Evolutionary conservation across 2,329 filamentous ascomycete species (phyloP), one percentile per base, ranked within the genome.

Genomic region (Trichoderma endophyticum): DNA sequence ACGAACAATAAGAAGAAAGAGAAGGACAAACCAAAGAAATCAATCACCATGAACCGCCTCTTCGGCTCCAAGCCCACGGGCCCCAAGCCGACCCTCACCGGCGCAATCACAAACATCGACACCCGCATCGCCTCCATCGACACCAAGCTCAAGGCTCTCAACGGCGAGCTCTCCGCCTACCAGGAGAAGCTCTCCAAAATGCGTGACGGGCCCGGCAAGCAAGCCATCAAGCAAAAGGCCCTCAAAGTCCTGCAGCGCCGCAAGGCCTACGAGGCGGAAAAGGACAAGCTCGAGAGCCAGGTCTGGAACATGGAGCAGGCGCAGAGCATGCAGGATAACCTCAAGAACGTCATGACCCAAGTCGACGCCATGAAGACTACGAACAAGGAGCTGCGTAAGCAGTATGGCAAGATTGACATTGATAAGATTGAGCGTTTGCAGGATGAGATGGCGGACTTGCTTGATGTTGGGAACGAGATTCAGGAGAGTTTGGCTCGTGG

Each of bases 261-360:
- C 77, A 97, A 97, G 81, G 92, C 95, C 83, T 97, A 97, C 89
- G 96, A 99, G 83, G 87, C 89, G 4, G 94, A 98, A 83, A 93
- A 95, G 75, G 94, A 98, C 78, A 95, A 98, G 83, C 90, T 98
- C 69, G 93, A 97, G 83, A 89, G 92, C 75, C 96, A 99, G 84
- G 93, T 93, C 26, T 98, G 95, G 95, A 98, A 98, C 84, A 98
- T 99, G 95, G 95, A 98, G 84, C 95, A 98, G 83, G 95, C 95
- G 3, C 92, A 93, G 80, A 97, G 95, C 88, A 98, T 98, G 95
- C 94, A 97, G 84, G 95, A 98, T 84, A 98, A 98, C 80, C 88
- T 99, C 68, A 96, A 97, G 82, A 98, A 98, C 82, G 95, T 96
- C 74, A 98, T 98, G 95, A 97, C 94, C 21, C 98, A 96, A 32